Evolutionary conservation across 1,284 basidiomycete genomes (phyloP).

Genomic region (Puccinia polysora): DNA sequence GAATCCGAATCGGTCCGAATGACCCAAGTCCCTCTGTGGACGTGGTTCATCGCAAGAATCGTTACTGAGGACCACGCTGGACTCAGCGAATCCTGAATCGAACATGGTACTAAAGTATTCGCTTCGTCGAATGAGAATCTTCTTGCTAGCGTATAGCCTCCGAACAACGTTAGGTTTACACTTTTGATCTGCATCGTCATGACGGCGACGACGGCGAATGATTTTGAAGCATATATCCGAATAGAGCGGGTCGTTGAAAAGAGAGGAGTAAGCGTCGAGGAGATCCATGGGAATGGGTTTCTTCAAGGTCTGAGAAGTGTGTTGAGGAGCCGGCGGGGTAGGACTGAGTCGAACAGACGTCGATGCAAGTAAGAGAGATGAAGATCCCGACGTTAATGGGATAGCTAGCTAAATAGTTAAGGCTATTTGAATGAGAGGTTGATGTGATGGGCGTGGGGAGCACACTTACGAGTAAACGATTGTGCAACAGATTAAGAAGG

Average conservation of each 20-base stretch:
- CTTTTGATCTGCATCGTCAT: conserved; percentile 10
- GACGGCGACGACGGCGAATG: conserved; percentile 36
- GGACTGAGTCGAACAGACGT: background rate
- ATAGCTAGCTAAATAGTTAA: conserved; percentile 27
- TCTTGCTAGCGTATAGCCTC: conserved; percentile 54
- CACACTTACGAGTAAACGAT: conserved; percentile 50
- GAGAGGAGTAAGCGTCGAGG: conserved; percentile 48
- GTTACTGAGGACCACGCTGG: conserved; percentile 9
- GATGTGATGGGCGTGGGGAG: background rate
- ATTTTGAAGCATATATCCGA: conserved; percentile 50
- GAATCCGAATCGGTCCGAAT: background rate
- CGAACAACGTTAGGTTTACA: conserved; percentile 44
- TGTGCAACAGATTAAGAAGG: conserved; percentile 54
- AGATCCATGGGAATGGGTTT: conserved; percentile 49
- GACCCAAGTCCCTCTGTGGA: background rate
- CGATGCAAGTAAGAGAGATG: background rate
- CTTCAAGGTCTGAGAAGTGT: conserved; percentile 40
- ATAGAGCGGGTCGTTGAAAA: conserved; percentile 51
- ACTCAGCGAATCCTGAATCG: conserved; percentile 50
- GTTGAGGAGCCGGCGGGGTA: conserved; percentile 22
- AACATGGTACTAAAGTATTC: conserved; percentile 54
- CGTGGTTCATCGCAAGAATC: conserved; percentile 15
- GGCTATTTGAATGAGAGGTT: background rate
- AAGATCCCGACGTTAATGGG: conserved; percentile 3
- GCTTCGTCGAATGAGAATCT: conserved; percentile 53